Base-by-base conservation (phyloP, 352 stramenopile genomes). In the Globisporangium megalacanthum region DNA sequence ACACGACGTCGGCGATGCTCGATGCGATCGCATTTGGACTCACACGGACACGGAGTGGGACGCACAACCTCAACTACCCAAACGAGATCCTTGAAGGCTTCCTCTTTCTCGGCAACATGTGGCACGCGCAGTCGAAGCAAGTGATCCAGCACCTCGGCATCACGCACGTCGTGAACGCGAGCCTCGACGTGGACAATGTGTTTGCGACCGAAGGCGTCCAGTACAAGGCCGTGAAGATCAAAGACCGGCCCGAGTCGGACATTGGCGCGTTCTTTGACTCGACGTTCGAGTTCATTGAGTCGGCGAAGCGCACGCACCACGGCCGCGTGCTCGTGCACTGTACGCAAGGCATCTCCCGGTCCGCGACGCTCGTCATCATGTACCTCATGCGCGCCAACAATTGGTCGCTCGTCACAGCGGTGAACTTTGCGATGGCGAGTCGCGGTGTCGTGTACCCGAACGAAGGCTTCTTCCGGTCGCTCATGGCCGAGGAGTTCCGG, bases 1-100 rank as follows among this genome's bases (percentile, higher is more conserved):
- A 88, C 69, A 94, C 84, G 47, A 88, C 79, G 37, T 74, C 70
- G 11, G 76, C 78, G 45, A 70, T 87, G 47, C 60, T 86, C 29
- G 73, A 91, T 58, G 72, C 88, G 29, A 79, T 89, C 13, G 75
- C 81, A 10, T 49, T 59, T 11, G 65, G 79, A 11, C 45, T 91
- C 33, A 83, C 70, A 50, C 82, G 84, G 49, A 94, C 84, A 31
- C 82, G 83, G 54, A 94, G 84, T 60, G 84, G 84, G 20, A 92
- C 77, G 6, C 84, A 94, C 73, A 89, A 89, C 68, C 56, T 94
- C 19, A 92, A 91, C 66, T 94, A 94, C 72, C 84, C 84, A 46
- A 94, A 94, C 55, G 84, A 94, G 60, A 89, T 94, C 52, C 66
- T 94, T 36, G 84, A 94, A 50, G 82, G 82, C 1, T 94, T 94